Percentiles rank a stretch among this genome's conserved stretches.
Evolutionary conservation across 148 eudicot species (phyloP).

Genomic region (Camellia japonica): DNA sequence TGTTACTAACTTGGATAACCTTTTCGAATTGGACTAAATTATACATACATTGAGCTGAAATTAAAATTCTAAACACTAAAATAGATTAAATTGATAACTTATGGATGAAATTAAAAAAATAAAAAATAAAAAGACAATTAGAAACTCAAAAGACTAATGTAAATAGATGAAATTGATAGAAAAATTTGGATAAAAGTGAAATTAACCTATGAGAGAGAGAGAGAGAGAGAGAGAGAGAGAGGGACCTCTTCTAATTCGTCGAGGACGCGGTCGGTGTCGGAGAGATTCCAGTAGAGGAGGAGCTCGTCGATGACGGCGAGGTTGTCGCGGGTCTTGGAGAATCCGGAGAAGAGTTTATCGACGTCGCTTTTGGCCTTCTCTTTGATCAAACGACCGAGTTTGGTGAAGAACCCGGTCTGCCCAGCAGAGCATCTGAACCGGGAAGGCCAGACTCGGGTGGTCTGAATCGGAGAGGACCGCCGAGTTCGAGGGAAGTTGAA

Average conservation of each 20-base stretch:
- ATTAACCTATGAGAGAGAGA: too few species aligned
- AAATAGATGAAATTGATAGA: too few species aligned
- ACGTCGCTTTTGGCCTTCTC: constrained; percentile 96
- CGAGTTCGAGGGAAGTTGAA: constrained; percentile 11
- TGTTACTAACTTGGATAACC: too few species aligned
- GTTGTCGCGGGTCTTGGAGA: constrained; percentile 87
- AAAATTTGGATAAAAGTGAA: too few species aligned
- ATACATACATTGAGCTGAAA: too few species aligned
- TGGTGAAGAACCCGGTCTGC: constrained; percentile 79
- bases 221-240: not conserved
- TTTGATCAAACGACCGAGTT: constrained; percentile 76
- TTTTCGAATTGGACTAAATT: too few species aligned
- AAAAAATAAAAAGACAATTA: too few species aligned
- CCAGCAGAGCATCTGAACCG: constrained; percentile 60
- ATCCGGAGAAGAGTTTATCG: constrained; percentile 86
- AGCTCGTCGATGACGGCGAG: constrained; percentile 93
- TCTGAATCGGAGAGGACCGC: constrained; percentile 11
- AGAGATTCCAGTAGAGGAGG: constrained; percentile 85
- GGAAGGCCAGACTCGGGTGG: constrained; percentile 9
- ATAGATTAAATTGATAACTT: too few species aligned
- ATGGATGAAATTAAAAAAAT: too few species aligned
- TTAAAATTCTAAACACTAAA: too few species aligned
- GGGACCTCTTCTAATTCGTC: constrained; percentile 95
- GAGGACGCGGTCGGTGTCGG: constrained; percentile 84
- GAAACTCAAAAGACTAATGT: too few species aligned